A percentile compares a stretch with the other conserved stretches of the same genome.
These are phyloP conservation scores for Starmerella vaccinii DNA, from an alignment of 805 yeast genomes.

Conservation along the genomic window DNA sequence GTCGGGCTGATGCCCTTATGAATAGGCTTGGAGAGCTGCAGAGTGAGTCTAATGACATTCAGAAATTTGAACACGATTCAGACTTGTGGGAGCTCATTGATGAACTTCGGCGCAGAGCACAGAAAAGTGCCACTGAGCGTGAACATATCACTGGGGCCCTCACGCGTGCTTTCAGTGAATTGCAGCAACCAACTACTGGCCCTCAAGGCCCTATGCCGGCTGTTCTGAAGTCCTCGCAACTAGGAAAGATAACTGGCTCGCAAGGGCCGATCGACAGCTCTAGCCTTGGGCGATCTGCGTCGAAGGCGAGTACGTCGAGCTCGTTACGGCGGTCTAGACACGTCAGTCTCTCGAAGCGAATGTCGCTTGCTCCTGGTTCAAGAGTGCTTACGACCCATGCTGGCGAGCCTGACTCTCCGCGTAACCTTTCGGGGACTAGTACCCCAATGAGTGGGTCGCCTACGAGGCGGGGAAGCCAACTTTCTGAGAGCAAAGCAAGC, in stretches of 20 bases:
- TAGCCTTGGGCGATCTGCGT: neutral
- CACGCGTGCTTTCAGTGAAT: constrained; percentile 8
- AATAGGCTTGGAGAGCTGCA: constrained; percentile 65
- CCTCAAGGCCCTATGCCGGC: constrained; percentile 16
- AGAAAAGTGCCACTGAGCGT: constrained; percentile 8
- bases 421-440: neutral
- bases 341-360: constrained; percentile 1
- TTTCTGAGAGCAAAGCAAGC: neutral
- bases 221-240: constrained; percentile 11
- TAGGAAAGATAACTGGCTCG: neutral
- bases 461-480: neutral
- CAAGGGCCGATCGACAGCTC: neutral
- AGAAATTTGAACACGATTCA: constrained; percentile 31
- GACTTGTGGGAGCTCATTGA: constrained; percentile 19
- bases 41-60: constrained; percentile 51
- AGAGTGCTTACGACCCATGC: neutral
- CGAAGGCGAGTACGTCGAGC: neutral
- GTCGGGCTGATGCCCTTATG: constrained; percentile 29
- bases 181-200: constrained; percentile 2
- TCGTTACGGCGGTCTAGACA: constrained; percentile 1
- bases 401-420: neutral
- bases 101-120: constrained; percentile 19
- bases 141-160: constrained; percentile 13
- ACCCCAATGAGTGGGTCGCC: neutral
- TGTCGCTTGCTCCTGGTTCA: neutral